These are phyloP conservation scores for Trypanosoma mega DNA, from an alignment of 208 protist genomes.

Conservation along the genomic window DNA sequence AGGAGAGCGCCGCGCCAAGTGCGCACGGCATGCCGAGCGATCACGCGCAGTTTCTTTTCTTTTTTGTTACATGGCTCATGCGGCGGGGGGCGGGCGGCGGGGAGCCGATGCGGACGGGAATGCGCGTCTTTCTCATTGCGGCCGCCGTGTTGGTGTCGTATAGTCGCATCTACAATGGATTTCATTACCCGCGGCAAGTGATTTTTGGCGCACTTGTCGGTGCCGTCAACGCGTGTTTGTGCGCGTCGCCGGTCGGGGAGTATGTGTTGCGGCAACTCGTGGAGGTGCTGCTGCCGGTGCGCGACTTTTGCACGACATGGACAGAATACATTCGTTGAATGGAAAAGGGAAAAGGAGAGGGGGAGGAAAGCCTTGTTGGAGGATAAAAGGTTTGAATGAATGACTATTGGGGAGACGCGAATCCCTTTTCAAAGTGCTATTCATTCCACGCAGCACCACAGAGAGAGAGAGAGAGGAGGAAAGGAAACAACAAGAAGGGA, in stretches of 20 bases:
- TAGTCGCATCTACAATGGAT: conserved; percentile 73
- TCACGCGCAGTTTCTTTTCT: conserved; percentile 80
- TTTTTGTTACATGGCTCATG: conserved; percentile 60
- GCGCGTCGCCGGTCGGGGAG: conserved; percentile 32
- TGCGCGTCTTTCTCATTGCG: conserved; percentile 27
- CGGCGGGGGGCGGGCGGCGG: neutral
- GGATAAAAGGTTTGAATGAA: too few relatives aligned
- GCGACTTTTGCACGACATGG: conserved; percentile 64
- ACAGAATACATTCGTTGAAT: conserved; percentile 20
- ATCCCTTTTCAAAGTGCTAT: conserved; percentile 12
- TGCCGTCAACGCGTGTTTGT: conserved; percentile 31
- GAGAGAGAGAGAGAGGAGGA: too few relatives aligned
- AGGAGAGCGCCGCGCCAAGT: conserved; percentile 9
- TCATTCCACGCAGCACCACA: neutral
- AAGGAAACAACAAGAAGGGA: too few relatives aligned
- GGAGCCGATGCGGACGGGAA: conserved; percentile 7
- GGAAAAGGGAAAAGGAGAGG: too few relatives aligned
- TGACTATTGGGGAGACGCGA: too few relatives aligned
- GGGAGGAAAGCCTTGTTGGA: too few relatives aligned
- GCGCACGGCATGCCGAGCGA: conserved; percentile 75
- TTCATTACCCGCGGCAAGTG: conserved; percentile 66
- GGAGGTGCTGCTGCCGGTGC: conserved; percentile 38
- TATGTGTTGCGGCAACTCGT: conserved; percentile 26
- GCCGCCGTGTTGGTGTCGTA: conserved; percentile 42
- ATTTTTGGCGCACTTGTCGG: conserved; percentile 52